A percentile compares a stretch with the other conserved stretches of the same genome.
phyloP scores from a whole-genome alignment of 768 basidiomycete species.

The Lactarius vividus region DNA sequence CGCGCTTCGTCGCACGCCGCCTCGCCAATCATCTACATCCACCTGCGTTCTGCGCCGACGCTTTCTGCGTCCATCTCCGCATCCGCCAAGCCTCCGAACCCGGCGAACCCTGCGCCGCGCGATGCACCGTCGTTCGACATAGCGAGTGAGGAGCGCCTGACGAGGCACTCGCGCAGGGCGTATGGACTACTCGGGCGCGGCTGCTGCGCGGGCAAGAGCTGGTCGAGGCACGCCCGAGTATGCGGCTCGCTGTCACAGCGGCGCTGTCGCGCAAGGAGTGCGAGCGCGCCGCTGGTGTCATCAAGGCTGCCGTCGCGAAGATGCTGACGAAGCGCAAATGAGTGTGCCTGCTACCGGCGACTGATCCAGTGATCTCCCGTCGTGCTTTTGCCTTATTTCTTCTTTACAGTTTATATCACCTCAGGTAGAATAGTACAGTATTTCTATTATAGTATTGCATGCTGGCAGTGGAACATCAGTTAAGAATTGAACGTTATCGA shows the following conservation, averaged over 20 bases:
- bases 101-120: constrained; percentile 44
- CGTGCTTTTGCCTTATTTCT: too few species aligned
- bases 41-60: constrained; percentile 44
- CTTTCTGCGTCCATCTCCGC: constrained; percentile 13
- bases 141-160: constrained; percentile 72
- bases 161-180: constrained; percentile 74
- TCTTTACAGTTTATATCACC: too few species aligned
- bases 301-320: constrained; percentile 57
- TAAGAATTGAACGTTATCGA: too few species aligned
- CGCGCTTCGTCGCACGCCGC: constrained; percentile 87
- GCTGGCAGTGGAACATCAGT: too few species aligned
- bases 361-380: too few species aligned
- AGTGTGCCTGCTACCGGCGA: too few species aligned
- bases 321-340: too few species aligned
- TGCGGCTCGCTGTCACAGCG: constrained; percentile 77
- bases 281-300: constrained; percentile 77
- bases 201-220: constrained; percentile 80
- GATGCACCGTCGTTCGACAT: constrained; percentile 51
- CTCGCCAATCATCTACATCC: constrained; percentile 90
- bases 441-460: too few species aligned
- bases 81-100: constrained; percentile 49
- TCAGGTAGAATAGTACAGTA: too few species aligned
- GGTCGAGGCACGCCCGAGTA: constrained; percentile 75
- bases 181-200: constrained; percentile 83
- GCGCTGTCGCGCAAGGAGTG: constrained; percentile 86